Evolutionary conservation across 2,329 filamentous ascomycete species (phyloP), one percentile per base, ranked within the genome.

Genomic region (Beauveria sp.): DNA sequence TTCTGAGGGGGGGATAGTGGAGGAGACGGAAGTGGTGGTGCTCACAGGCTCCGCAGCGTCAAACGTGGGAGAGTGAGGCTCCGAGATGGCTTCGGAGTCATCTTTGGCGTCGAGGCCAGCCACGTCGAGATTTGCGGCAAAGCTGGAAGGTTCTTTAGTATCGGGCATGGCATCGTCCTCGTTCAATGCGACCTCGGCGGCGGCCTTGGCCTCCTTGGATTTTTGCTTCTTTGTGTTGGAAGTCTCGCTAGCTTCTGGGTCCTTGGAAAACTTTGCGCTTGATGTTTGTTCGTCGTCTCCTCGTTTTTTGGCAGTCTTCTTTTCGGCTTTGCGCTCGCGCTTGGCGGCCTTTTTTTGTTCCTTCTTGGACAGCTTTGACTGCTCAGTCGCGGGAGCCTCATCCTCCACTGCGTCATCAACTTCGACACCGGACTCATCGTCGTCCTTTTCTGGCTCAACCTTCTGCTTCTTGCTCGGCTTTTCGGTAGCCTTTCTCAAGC

Each of bases 21-120:
- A 90, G 59, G 88, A 89, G 59, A 86, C 82, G 20, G 89, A 91
- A 34, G 89, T 91, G 52, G 81, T 83, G 63, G 79, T 77, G 72
- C 83, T 85, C 53, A 81, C 75, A n/a, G 77, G 70, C 63, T 83
- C 80, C 62, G 69, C 73, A 6, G 72, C 71, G 70, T 91, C 87
- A 67, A 86, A 87, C 3, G 79, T 77, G 26, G 85, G 83, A 37
- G 75, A 76, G 20, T 74, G 72, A 54, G 69, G 69, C 65, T 72
- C 70, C 8, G 87, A 90, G 51, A 78, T 75, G n/a, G 79, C 77
- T 30, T 79, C 76, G 54, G 84, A 81, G 51, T 80, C 79, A 8
- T 82, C 77, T 34, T 78, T 74, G 59, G 73, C 72, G 46, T 70
- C 67, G 40, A 71, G 59, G 22, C 67, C 70, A 10, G 68, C 67